Evolutionary conservation across 495 filamentous ascomycete genomes (phyloP), one percentile per base, ranked within the genome.

Genomic region (Thozetella sp.): DNA sequence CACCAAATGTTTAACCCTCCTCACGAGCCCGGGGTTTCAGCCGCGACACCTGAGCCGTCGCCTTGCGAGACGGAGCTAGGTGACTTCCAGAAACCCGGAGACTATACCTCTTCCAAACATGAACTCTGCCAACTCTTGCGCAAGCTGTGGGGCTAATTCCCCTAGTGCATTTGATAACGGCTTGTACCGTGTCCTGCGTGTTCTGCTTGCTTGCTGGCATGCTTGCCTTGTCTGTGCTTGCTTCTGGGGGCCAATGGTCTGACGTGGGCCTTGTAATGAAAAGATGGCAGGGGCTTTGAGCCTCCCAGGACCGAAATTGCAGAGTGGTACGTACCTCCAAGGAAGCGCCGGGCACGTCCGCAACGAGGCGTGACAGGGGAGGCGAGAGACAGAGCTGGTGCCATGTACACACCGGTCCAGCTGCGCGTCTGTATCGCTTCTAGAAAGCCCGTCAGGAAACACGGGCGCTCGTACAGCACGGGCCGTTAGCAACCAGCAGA

Each of bases 241-340:
- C 30, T 6, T 37, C 15, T 37, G 30, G 30, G 30, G 30, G 30
- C 30, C 30, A 37, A 37, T 37, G 30, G 6, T 37, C 15, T 6
- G 30, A 37, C 30, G 30, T 15, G 30, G n/a, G 43, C 43, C 43
- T 15, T 10, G 43, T 15, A 48, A 48, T 48, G 43, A 48, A n/a
- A n/a, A 48, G 43, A 15, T 20, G 4, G n/a, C 43, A 48, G 43
- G 43, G 43, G 43, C 20, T 11, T 48, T 48, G n/a, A 48, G 43
- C 43, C n/a, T n/a, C n/a, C 43, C 43, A 48, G n/a, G 43, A 3
- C 43, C 43, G 43, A 48, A 48, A 48, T 48, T 48, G 43, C 43
- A 20, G 10, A n/a, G 11, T 19, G n/a, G 43, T 37, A 37, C 30
- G 30, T 37, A 37, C 30, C 30, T 37, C 30, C 30, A 37, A 37